phyloP scores from a whole-genome alignment of 2,329 filamentous ascomycete genomes.

The Pyricularia sp. region DNA sequence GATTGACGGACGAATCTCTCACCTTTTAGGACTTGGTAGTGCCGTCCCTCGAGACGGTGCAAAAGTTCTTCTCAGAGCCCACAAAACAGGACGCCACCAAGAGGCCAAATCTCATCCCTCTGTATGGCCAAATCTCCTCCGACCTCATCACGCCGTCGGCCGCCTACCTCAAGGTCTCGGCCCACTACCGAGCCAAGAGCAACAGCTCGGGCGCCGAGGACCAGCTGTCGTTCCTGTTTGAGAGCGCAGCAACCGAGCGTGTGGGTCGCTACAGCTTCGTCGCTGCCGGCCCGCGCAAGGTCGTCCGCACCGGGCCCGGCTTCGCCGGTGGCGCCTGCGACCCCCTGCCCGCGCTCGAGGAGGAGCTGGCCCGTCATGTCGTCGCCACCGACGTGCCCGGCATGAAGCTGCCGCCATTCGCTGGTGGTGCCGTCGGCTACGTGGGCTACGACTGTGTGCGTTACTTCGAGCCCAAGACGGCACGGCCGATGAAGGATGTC shows the following conservation, averaged over 20 bases:
- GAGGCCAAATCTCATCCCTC: constrained; percentile 13
- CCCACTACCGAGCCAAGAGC: constrained; percentile 51
- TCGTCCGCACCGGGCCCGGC: constrained; percentile 79
- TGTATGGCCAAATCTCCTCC: constrained; percentile 34
- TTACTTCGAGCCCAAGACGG: constrained; percentile 94
- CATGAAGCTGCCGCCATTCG: constrained; percentile 73
- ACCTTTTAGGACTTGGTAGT: constrained; percentile 13
- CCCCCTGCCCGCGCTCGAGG: constrained; percentile 73
- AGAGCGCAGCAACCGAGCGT: constrained; percentile 84
- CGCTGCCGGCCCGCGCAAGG: constrained; percentile 60
- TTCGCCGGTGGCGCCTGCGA: constrained; percentile 71
- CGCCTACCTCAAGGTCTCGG: constrained; percentile 85
- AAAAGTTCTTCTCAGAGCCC: constrained; percentile 9
- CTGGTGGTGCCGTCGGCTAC: constrained; percentile 90
- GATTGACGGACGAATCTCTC: neutral
- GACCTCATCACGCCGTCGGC: constrained; percentile 92
- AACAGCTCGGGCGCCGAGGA: constrained; percentile 19
- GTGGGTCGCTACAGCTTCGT: constrained; percentile 95
- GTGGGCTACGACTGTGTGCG: constrained; percentile 93
- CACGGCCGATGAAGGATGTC: constrained; percentile 77
- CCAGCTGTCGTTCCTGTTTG: constrained; percentile 72
- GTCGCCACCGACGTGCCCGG: constrained; percentile 71
- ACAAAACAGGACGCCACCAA: constrained; percentile 6
- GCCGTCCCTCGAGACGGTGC: constrained; percentile 16
- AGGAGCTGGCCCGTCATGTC: constrained; percentile 67